Base-by-base conservation (phyloP, 345 rosid genomes). In the Camelina laxa region DNA sequence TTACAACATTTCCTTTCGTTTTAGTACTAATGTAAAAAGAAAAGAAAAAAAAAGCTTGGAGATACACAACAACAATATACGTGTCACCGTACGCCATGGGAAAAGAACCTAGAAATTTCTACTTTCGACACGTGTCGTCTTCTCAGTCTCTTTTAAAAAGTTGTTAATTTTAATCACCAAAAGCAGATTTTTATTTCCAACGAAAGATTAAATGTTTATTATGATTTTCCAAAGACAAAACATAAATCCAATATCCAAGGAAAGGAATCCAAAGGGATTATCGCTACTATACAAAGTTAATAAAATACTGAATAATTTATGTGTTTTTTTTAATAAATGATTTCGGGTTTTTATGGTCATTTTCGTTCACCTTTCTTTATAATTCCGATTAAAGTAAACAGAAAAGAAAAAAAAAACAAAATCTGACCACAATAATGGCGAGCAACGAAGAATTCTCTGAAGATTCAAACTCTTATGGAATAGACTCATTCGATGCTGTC, bases 391-490 rank as follows among this genome's bases (percentile, higher is more conserved):
- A 14, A 49, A 47, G 58, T 14, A 6, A 60, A 35, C 17, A 49
- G 4, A 27, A 27, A 27, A 27, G 5, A 27, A 27, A 27, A 27
- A 27, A 4, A 27, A 4, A 27, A 27, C 4, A 24, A 22, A 22
- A 70, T 75, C 69, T 44, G 38, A n/a, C 44, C 11, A 30, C 61
- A 51, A 72, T 22, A 77, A 91, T 87, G 95, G 75, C 84, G 20
- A 74, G 38, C 78, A 48, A 67, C 75, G 88, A 84, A 21, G 93
- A 85, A 55, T 45, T 60, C 20, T 55, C 36, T 27, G 92, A 87
- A 57, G 91, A 85, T 45, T 45, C 66, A 4, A 56, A 72, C 10
- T 70, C 58, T 0, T 79, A 76, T 69, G 78, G 78, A 22, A 42
- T 77, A 41, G 87, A 86, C 76, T 75, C 92, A 0, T 62, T 70